A percentile compares a stretch with the other conserved stretches of the same genome.
Evolutionary conservation across 495 filamentous ascomycete genomes (phyloP).

Genomic region (Bacidia gigantensis): DNA sequence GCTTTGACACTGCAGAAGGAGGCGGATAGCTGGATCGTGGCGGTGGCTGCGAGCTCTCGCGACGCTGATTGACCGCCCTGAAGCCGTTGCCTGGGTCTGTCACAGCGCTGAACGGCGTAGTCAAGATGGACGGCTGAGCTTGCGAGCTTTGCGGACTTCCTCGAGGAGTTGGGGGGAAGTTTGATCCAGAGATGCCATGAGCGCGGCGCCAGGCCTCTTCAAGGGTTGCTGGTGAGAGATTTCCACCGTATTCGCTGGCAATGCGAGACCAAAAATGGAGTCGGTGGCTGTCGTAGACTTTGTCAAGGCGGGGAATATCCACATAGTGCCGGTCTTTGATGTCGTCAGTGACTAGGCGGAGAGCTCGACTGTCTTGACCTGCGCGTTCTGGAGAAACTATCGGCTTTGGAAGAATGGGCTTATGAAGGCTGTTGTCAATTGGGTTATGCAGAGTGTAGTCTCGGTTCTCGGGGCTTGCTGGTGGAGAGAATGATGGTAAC

Average conservation of each 20-base stretch:
- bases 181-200: slow-evolving; percentile 3
- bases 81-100: slow-evolving; percentile 13
- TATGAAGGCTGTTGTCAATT: slow-evolving; percentile 19
- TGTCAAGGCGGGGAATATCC: slow-evolving; percentile 52
- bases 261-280: slow-evolving; percentile 59
- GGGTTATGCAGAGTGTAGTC: slow-evolving; percentile 4
- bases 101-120: slow-evolving; percentile 11
- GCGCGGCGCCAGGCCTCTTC: slow-evolving; percentile 47
- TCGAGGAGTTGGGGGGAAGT: slow-evolving; percentile 16
- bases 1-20: neutral
- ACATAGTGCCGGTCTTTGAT: slow-evolving; percentile 32
- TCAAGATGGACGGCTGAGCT: neutral
- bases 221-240: slow-evolving; percentile 46
- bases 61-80: slow-evolving; percentile 11
- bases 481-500: slow-evolving; percentile 26
- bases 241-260: slow-evolving; percentile 53
- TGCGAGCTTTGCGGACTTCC: slow-evolving; percentile 12
- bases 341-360: slow-evolving; percentile 34
- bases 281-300: slow-evolving; percentile 55
- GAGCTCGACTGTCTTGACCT: slow-evolving; percentile 13
- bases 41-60: neutral
- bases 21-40: neutral
- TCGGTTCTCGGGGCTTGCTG: slow-evolving; percentile 34
- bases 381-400: slow-evolving; percentile 27
- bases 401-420: slow-evolving; percentile 49